Conservation (phyloP, 192 early-diverging fungal genomes). For the Linnemannia elongata region DNA sequence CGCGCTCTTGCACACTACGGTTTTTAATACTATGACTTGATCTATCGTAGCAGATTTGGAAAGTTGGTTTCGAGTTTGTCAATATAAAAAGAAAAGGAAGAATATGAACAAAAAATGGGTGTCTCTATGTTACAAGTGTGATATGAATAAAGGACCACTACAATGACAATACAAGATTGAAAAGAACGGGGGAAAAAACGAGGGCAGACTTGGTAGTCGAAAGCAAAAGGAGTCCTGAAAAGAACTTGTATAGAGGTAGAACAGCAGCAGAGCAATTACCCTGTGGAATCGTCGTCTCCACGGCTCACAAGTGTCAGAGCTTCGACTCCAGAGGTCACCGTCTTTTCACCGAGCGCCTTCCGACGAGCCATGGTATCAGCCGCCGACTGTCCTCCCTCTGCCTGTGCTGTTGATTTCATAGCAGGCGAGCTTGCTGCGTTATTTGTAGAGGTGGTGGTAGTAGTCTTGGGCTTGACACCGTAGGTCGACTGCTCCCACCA, state of each 20-base stretch:
- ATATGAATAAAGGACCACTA: neutral
- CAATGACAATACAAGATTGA: neutral
- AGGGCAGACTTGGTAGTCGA: neutral
- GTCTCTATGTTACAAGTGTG: constrained; percentile 2
- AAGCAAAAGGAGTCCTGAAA: neutral
- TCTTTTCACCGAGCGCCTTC: constrained; percentile 25
- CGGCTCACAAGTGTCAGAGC: constrained; percentile 48
- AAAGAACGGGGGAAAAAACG: neutral
- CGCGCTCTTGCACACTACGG: constrained; percentile 44
- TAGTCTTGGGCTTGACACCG: constrained; percentile 29
- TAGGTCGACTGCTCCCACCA: constrained; percentile 58
- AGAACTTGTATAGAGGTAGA: neutral
- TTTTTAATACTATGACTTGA: constrained; percentile 51
- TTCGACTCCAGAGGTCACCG: constrained; percentile 23
- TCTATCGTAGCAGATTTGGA: constrained; percentile 24
- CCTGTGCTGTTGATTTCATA: neutral
- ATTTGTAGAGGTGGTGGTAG: neutral
- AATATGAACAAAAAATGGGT: neutral
- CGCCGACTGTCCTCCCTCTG: neutral
- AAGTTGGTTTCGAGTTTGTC: neutral
- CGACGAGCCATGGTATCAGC: constrained; percentile 23
- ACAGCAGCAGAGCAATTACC: constrained; percentile 17
- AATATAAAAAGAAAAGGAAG: neutral
- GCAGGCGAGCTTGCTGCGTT: neutral
- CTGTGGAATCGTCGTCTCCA: constrained; percentile 37